Base-by-base conservation (phyloP, 805 yeast species). In the Saccharomycopsis fibuligera region DNA sequence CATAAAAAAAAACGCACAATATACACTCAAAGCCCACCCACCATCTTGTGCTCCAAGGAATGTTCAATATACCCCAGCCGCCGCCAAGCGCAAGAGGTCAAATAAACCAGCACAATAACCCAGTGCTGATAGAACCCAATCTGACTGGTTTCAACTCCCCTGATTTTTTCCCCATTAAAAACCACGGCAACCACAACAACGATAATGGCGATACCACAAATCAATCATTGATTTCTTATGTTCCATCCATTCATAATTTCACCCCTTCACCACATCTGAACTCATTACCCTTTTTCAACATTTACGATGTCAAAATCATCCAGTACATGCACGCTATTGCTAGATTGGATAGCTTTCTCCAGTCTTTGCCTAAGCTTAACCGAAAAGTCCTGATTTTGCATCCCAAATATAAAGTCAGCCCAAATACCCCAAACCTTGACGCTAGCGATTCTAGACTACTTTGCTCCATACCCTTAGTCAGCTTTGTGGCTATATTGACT, bases 301-400 rank as follows among this genome's bases (percentile, higher is more conserved):
- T 22, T n/a, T 41, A 31, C 19, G 55, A 52, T 35, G 24, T 49
- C n/a, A 36, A 37, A 25, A 36, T 49, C 14, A 44, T 50, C 14
- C 55, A 52, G 29, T 52, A 49, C 29, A 23, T 43, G 22, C 17
- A 43, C 14, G 53, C 55, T 3, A 44, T 49, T 8, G 40, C 48
- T 14, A 24, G 54, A 35, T 36, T 52, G 3, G 47, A 52, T 35
- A 25, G 23, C 19, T 49, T 40, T 30, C 44, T 52, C 14, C 50
- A 44, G 5, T 33, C 48, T 6, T 31, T 52, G 19, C 55, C 55
- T 4, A 52, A 46, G 21, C 36, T 52, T 22, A 47, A 43, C 8
- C 35, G 43, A 21, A 52, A 52, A 43, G 48, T 52, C 3, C 31
- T 45, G 2, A 46, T 49, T 17, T 43, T 48, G 21, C 44, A 51